Conservation (phyloP, 2,329 filamentous ascomycete genomes). For the Venturia effusa region DNA sequence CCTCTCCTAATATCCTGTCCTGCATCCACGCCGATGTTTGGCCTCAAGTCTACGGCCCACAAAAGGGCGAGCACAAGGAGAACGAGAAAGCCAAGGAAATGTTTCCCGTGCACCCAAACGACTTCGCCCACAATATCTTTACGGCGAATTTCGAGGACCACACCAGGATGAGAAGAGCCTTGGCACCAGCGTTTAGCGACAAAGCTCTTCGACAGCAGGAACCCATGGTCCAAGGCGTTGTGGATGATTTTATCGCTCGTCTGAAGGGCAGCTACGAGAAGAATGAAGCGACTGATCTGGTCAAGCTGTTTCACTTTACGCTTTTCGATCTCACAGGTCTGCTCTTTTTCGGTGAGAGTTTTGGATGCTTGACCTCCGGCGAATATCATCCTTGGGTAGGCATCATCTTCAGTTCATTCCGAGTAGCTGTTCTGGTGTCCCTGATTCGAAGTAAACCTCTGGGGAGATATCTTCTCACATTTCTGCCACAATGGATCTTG, state of each 20-base stretch:
- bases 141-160: constrained; percentile 5
- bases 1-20: constrained; percentile 16
- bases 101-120: constrained; percentile 9
- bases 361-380: not conserved
- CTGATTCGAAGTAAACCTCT: not conserved
- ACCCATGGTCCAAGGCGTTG: constrained; percentile 21
- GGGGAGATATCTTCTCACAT: not conserved
- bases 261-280: constrained; percentile 13
- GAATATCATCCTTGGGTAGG: constrained; percentile 3
- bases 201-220: constrained; percentile 23
- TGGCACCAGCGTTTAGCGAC: constrained; percentile 6
- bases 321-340: constrained; percentile 18
- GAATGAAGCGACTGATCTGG: constrained; percentile 7
- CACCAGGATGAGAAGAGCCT: not conserved
- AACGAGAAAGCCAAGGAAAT: not conserved
- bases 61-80: not conserved
- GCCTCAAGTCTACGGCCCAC: constrained; percentile 19
- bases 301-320: constrained; percentile 21
- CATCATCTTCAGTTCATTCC: constrained; percentile 3
- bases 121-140: constrained; percentile 12
- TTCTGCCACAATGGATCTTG: not conserved
- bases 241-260: constrained; percentile 22
- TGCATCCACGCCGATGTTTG: constrained; percentile 15
- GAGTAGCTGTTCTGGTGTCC: not conserved
- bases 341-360: constrained; percentile 2